Evolutionary conservation across 1,284 basidiomycete species (phyloP), one percentile per base, ranked within the genome.

Genomic region (Irpex lacteus): DNA sequence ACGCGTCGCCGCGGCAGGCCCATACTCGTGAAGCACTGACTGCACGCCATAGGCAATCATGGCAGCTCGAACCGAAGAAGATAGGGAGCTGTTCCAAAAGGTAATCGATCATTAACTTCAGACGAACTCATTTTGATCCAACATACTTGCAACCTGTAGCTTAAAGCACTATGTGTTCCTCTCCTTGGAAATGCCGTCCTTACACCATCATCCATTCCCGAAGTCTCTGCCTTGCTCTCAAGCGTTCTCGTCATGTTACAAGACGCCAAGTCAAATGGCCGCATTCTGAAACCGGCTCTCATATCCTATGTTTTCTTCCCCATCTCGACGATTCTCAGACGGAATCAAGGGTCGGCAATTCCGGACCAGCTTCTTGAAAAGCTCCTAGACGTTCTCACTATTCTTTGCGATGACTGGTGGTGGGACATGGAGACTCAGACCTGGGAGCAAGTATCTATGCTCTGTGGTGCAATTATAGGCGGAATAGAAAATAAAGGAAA

Each of bases 271-370:
- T 68, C 75, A 19, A 75, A 78, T 7, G 75, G 75, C 13, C 63
- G 72, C 3, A 68, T 71, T 3, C 81, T 95, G 38, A 80, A 83
- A 0, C 73, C 85, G 0, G 82, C 85, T n/a, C 80, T 95, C 50
- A 85, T 94, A 55, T 89, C 90, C 60, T 98, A 98, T 75, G 79
- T 88, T 38, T 92, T 96, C 76, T 92, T 94, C 69, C 96, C 96
- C 1, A 74, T 98, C 62, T 93, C 94, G 0, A 86, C 88, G 32
- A 85, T 96, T 58, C 82, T 98, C 21, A 88, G 90, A 60, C 87
- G 91, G 37, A 92, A 94, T 71, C 67, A 81, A 6, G 83, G 88
- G 7, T 71, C 81, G 2, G 76, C 81, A 7, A 88, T 96, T 47
- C 92, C 95, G 6, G 91, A 96, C 71, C 86, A 87, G 68, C 78